Evolutionary conservation across 2,329 filamentous ascomycete species (phyloP), one percentile per base, ranked within the genome.

Genomic region (Pseudocercospora cruenta): DNA sequence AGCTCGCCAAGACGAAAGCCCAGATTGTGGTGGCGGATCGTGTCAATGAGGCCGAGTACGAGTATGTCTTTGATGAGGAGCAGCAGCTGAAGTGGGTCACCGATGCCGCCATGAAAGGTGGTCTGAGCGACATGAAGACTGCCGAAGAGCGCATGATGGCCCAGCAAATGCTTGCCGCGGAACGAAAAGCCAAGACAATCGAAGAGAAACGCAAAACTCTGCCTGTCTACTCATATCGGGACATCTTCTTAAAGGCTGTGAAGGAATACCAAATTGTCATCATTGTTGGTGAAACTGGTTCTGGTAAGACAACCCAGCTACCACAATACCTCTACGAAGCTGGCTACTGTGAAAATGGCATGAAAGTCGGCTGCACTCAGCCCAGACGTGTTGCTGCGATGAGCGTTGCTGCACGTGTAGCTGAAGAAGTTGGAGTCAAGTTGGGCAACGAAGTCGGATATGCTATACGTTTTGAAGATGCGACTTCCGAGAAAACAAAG

Each of bases 351-450:
- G 93, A 94, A 75, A 85, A 87, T 22, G 93, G 91, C 5, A 84
- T 91, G 79, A 97, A 94, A 78, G 87, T 99, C 10, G 94, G 92
- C 4, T 97, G 94, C 74, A 99, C 95, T 0, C 95, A 99, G 71
- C 95, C 95, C 4, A 89, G 95, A 72, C 89, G 95, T 83, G 95
- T 99, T 10, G 95, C 95, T 3, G 95, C 95, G 31, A 98, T 98
- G 94, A 95, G 91, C 75, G 94, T 98, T 21, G 94, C 95, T n/a
- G 89, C 92, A 53, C 93, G 95, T 84, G 95, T 99, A 1, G 92
- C 94, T 0, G 94, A 98, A 63, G 95, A 99, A 77, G 91, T 96
- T 82, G 93, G 91, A 0, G 90, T 93, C 66, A 94, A 94, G 77
- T 82, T 98, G 10, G 95, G 95, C 0, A 91, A 92, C 68, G 93